Conservation (phyloP, 495 filamentous ascomycete species). For the Penicillium cinerascens region DNA sequence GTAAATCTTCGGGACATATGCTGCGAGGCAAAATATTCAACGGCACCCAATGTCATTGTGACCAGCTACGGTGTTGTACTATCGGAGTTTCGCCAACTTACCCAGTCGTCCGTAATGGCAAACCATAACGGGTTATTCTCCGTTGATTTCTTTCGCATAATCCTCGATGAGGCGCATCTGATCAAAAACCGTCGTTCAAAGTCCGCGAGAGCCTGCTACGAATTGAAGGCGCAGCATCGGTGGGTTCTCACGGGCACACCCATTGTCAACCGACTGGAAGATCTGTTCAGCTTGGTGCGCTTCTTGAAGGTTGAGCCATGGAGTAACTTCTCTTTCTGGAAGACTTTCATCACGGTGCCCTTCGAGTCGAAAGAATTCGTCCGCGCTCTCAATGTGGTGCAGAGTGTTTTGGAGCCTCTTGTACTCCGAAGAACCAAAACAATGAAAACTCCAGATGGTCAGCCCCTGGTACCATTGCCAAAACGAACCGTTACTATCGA, state of each 20-base stretch:
- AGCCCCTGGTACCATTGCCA: constrained; percentile 83
- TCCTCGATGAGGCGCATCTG: constrained; percentile 90
- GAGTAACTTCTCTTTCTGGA: constrained; percentile 98
- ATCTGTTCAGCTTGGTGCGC: constrained; percentile 90
- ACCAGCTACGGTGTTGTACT: constrained; percentile 94
- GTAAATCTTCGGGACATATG: constrained; percentile 74
- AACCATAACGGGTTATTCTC: constrained; percentile 78
- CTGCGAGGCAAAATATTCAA: constrained; percentile 62
- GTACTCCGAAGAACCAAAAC: constrained; percentile 95
- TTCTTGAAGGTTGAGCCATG: constrained; percentile 94
- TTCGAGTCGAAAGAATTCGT: constrained; percentile 95
- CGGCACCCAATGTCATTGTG: constrained; percentile 84
- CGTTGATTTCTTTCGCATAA: constrained; percentile 87
- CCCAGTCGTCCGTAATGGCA: constrained; percentile 49
- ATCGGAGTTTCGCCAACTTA: constrained; percentile 78
- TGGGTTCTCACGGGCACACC: constrained; percentile 96
- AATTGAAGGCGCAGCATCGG: constrained; percentile 76
- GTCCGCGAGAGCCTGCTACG: constrained; percentile 89
- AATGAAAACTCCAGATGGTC: constrained; percentile 92
- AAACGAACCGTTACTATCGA: constrained; percentile 76
- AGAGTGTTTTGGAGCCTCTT: constrained; percentile 91
- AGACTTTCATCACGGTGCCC: constrained; percentile 95
- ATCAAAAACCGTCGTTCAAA: constrained; percentile 92
- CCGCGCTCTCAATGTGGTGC: constrained; percentile 91
- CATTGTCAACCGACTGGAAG: constrained; percentile 93